Conservation (phyloP, 306 rosid genomes). For the Heteromeles arbutifolia region DNA sequence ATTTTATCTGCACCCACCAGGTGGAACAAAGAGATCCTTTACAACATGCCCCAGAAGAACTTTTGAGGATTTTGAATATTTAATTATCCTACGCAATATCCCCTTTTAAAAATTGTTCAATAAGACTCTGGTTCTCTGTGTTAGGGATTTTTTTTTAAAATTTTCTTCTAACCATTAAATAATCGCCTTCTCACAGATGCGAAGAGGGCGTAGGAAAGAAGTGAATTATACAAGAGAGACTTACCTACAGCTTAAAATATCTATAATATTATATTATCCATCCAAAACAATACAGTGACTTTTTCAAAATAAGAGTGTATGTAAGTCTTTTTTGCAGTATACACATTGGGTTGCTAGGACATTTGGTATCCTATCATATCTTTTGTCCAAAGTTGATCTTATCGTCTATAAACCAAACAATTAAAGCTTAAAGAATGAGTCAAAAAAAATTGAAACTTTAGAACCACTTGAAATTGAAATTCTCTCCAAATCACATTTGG, state of each 20-base stretch:
- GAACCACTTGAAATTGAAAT: background rate
- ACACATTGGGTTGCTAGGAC: background rate
- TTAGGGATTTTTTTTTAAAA: background rate
- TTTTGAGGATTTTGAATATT: background rate
- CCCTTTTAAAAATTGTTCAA: conserved; percentile 8
- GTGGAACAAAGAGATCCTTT: conserved; percentile 6
- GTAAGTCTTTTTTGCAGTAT: background rate
- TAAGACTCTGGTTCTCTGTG: conserved; percentile 23
- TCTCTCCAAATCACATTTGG: too few species aligned
- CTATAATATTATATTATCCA: too few species aligned
- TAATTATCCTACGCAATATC: background rate
- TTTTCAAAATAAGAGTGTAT: too few species aligned
- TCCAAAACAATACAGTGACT: too few species aligned
- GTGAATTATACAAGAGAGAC: rapidly evolving
- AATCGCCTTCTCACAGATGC: rapidly evolving
- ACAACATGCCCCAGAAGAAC: conserved; percentile 1
- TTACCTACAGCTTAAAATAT: too few species aligned
- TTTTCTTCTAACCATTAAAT: background rate
- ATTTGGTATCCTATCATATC: background rate
- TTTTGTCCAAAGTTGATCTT: background rate
- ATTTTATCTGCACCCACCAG: background rate
- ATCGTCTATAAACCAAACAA: background rate
- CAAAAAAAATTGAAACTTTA: background rate
- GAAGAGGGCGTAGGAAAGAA: rapidly evolving
- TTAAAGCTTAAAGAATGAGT: background rate